phyloP scores from a whole-genome alignment of 306 rosid genomes.

The Lathyrus tuberosus region DNA sequence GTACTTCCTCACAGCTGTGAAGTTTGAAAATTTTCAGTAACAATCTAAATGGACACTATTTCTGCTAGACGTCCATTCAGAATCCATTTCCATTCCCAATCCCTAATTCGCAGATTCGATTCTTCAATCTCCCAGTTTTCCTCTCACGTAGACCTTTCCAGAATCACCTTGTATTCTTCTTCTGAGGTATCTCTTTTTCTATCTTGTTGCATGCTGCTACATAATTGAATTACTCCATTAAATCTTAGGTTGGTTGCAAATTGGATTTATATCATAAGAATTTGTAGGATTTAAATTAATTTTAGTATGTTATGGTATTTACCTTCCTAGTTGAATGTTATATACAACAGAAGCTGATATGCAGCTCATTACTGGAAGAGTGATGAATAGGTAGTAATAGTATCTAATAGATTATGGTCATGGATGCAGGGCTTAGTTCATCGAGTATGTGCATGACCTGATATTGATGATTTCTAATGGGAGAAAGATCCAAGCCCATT shows the following conservation, averaged over 20 bases:
- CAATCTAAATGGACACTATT: slow-evolving; percentile 55
- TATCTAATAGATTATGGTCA: slow-evolving; percentile 36
- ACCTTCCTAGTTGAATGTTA: slow-evolving; percentile 14
- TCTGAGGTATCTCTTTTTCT: slow-evolving; percentile 47
- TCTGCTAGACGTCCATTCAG: slow-evolving; percentile 55
- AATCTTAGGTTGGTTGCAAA: not conserved
- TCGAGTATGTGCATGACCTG: slow-evolving; percentile 56
- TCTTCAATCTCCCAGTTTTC: slow-evolving; percentile 48
- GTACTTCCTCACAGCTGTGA: not conserved
- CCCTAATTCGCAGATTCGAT: slow-evolving; percentile 40
- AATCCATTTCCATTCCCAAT: slow-evolving; percentile 44
- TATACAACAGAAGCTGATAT: slow-evolving; percentile 6
- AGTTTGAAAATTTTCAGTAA: slow-evolving; percentile 22
- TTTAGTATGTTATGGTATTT: slow-evolving; percentile 23
- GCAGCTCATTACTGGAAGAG: slow-evolving; percentile 14
- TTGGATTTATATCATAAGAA: not conserved
- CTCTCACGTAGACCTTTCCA: slow-evolving; percentile 48
- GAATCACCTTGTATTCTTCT: slow-evolving; percentile 47
- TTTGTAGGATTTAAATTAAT: no score
- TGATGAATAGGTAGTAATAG: slow-evolving; percentile 13
- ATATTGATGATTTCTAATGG: slow-evolving; percentile 61
- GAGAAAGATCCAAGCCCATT: slow-evolving; percentile 76
- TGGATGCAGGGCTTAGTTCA: slow-evolving; percentile 57
- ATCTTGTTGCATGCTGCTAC: no score
- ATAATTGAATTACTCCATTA: not conserved